A percentile compares a stretch with the other conserved stretches of the same genome.
Evolutionary conservation across 257 asterid genomes (phyloP).

Genomic region (Vinca minor): DNA sequence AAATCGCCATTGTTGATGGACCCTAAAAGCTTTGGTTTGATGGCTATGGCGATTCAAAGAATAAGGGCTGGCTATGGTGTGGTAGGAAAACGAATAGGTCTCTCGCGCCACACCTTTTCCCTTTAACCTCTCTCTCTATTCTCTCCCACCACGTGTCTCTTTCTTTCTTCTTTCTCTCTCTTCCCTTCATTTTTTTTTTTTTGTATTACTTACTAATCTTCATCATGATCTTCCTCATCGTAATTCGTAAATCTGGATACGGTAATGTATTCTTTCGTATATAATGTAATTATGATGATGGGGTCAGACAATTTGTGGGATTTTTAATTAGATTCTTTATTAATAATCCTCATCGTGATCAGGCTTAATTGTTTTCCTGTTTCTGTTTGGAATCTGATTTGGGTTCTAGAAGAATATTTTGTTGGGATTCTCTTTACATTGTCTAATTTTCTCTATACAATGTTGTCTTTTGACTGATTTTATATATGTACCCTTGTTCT

Average conservation of each 20-base stretch:
- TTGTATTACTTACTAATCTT: conserved; percentile 1
- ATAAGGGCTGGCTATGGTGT: not conserved
- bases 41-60: not conserved
- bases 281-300: not conserved
- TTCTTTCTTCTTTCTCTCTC: conserved; percentile 11
- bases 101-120: conserved; percentile 22
- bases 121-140: conserved; percentile 10
- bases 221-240: not conserved
- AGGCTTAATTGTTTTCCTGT: no score
- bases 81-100: conserved; percentile 4
- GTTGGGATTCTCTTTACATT: not conserved
- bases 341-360: conserved; percentile 2
- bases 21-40: no score
- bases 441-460: not conserved
- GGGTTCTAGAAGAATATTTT: not conserved
- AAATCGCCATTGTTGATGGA: not conserved
- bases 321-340: conserved; percentile 13
- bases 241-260: not conserved
- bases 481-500: not conserved
- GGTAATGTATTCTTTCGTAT: not conserved
- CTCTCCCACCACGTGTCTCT: conserved; percentile 18
- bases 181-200: conserved; percentile 18
- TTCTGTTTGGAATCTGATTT: conserved; percentile 9
- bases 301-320: not conserved
- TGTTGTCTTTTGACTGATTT: not conserved